Base-by-base conservation (phyloP, 1,284 basidiomycete species). In the Limonomyces culmigenus region DNA sequence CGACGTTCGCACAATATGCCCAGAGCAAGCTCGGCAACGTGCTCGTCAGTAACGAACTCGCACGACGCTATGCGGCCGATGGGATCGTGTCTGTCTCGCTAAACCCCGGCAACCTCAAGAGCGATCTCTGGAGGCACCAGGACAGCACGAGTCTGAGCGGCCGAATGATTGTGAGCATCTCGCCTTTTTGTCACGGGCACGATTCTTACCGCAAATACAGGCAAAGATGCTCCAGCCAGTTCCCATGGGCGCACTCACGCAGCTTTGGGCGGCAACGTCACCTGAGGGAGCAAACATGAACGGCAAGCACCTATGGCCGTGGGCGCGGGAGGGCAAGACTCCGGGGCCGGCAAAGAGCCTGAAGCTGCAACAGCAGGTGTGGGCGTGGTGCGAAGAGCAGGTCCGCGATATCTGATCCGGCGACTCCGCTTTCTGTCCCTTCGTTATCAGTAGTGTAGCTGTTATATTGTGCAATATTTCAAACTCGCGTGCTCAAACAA, bases 261-360 rank as follows among this genome's bases (percentile, higher is more conserved):
- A 63, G 45, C 47, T 74, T 8, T 74, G 58, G 45, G 63, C 62
- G 2, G 68, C 58, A 0, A 67, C 70, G 1, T 45, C 59, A n/a
- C 47, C 55, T 0, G 59, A 63, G 33, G 55, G 52, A 1, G 48
- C 43, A 0, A 44, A 55, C 1, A 39, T 59, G 5, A 51, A 50
- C 35, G 56, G 59, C 19, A 54, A 58, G 49, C 57, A 52, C 29
- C 4, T 32, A 20, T 12, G n/a, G 4, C 64, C 66, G 2, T 70
- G 62, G 62, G 66, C 61, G 0, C 50, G 62, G 2, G 34, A 55
- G 4, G 35, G 5, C 3, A 61, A 55, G 1, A 41, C 45, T 4
- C 33, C 47, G 0, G 52, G 45, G 4, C 50, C 50, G n/a, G 47
- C 56, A 3, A 47, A 51, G 15, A 56, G 67, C 40, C 47, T 49